Base-by-base conservation (phyloP, 2,329 filamentous ascomycete species). In the Thelonectria olida region DNA sequence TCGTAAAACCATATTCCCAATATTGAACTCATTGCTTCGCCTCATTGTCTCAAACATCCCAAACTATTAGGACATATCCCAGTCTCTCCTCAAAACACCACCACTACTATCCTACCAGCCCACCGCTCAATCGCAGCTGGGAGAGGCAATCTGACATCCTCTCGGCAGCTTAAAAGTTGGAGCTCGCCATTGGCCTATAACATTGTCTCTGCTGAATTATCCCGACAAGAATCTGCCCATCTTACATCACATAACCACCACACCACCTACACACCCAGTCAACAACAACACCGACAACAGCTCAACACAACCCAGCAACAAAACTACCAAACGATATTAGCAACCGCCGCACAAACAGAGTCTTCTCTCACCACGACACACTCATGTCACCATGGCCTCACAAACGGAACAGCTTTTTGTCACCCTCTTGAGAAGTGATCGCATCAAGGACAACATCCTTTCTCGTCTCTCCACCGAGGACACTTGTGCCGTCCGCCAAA, bases 401-500 rank as follows among this genome's bases (percentile, higher is more conserved):
- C 76, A 76, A 67, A 62, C 68, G 72, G 78, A 81, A 70, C 79
- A 82, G 42, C 71, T 73, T 36, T 85, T 88, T 75, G 81, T 86
- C 79, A 77, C 81, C 79, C 79, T 88, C 73, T 83, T 86, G 80
- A 82, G 84, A 74, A 79, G 81, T 66, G 79, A 83, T 44, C 68
- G 73, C 66, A 78, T 87, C 77, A 80, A 82, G 55, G 79, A 85
- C 72, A 74, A 64, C 49, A 79, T 88, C 70, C 81, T 87, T 68
- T 76, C 80, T 59, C 68, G 79, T 54, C 78, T 88, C 64, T 74
- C 81, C 66, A 83, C 80, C 53, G 70, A 80, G 61, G 85, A 87
- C 69, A 76, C 88, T 64, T 85, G 85, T 78, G 80, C 84, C 64
- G 71, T 93, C 54, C 88, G 91, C 62, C 83, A 90, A 55, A 84